These are phyloP conservation scores for Xylaria flabelliformis DNA, from an alignment of 495 filamentous ascomycete species.

Conservation along the genomic window DNA sequence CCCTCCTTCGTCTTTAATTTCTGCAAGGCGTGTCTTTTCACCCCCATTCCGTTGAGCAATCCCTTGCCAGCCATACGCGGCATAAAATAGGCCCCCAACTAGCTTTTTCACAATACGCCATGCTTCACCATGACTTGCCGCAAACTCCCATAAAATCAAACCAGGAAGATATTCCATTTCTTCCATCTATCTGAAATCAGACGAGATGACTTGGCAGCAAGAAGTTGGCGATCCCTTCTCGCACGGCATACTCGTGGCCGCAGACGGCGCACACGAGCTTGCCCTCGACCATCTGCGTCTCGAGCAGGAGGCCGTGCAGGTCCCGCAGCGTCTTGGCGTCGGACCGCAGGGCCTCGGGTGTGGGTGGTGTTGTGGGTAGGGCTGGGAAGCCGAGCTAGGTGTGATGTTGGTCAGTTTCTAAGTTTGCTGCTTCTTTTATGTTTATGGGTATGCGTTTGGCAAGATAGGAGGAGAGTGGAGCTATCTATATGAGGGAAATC, in stretches of 20 bases:
- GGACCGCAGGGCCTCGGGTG: conserved; percentile 62
- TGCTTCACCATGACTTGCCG: background rate
- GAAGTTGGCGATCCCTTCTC: conserved; percentile 96
- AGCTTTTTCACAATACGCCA: too few relatives aligned
- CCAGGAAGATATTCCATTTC: background rate
- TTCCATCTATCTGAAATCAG: background rate
- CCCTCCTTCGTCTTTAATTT: background rate
- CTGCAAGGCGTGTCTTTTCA: background rate
- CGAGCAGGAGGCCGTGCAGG: conserved; percentile 81
- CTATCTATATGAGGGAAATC: too few relatives aligned
- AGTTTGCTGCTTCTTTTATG: too few relatives aligned
- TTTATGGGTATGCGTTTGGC: too few relatives aligned
- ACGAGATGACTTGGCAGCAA: conserved; percentile 91
- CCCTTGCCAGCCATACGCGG: background rate
- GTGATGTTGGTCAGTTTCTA: too few relatives aligned
- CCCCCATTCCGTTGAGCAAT: background rate
- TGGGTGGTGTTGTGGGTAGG: conserved; percentile 68
- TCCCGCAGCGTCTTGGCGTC: conserved; percentile 74
- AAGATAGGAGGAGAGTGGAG: too few relatives aligned
- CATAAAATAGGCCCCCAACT: background rate
- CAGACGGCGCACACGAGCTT: conserved; percentile 90
- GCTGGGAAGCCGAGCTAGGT: conserved; percentile 88
- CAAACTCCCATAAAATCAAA: background rate
- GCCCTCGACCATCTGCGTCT: conserved; percentile 87
- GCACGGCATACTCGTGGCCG: conserved; percentile 89